Conservation (phyloP, 805 yeast genomes). For the Kodamaea restingae region DNA sequence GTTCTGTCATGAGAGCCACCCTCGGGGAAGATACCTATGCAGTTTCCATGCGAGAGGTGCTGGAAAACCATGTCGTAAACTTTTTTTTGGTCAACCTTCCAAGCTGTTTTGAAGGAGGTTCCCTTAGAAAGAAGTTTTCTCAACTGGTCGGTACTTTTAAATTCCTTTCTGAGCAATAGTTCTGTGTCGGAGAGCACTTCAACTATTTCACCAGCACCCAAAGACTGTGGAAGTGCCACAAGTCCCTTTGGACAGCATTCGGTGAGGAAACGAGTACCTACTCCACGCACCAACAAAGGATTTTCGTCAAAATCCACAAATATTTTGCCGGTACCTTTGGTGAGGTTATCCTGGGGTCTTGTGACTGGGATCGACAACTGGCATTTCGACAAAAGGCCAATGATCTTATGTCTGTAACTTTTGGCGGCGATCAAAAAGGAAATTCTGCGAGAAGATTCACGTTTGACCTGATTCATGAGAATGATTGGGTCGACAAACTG, state of each 20-base stretch:
- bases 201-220: constrained; percentile 71
- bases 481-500: constrained; percentile 83
- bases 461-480: constrained; percentile 74
- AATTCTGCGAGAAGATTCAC: constrained; percentile 61
- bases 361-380: constrained; percentile 87
- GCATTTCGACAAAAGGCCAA: constrained; percentile 73
- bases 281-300: constrained; percentile 56
- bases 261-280: constrained; percentile 59
- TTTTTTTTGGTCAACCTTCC: constrained; percentile 76
- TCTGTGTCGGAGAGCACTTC: constrained; percentile 71
- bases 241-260: constrained; percentile 65
- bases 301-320: constrained; percentile 49
- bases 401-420: constrained; percentile 59
- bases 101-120: constrained; percentile 65
- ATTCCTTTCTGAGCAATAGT: constrained; percentile 63
- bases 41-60: constrained; percentile 74
- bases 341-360: constrained; percentile 85
- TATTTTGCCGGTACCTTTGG: constrained; percentile 63
- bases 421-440: constrained; percentile 83
- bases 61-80: constrained; percentile 84
- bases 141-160: constrained; percentile 48
- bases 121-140: constrained; percentile 46
- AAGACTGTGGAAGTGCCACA: constrained; percentile 69
- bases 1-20: constrained; percentile 98
- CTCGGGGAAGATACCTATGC: constrained; percentile 94